Evolutionary conservation across 192 early-diverging fungal genomes (phyloP).

Genomic region (Umbelopsis vinacea): DNA sequence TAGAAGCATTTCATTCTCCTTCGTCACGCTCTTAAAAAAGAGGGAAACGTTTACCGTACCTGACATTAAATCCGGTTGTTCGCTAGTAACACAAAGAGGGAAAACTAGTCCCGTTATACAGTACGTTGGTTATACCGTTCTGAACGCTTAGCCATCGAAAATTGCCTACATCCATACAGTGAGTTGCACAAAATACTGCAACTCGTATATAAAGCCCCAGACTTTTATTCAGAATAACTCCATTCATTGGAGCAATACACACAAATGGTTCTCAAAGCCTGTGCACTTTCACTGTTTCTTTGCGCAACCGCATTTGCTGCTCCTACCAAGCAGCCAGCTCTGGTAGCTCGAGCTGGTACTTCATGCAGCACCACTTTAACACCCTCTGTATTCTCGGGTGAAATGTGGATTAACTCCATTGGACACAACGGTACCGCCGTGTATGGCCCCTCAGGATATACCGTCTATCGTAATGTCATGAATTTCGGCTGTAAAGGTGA

Average conservation of each 20-base stretch:
- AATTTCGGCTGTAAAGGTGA: slow-evolving; percentile 43
- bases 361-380: slow-evolving; percentile 1
- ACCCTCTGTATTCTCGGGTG: slow-evolving; percentile 8
- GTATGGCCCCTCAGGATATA: slow-evolving; percentile 20
- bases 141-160: background rate
- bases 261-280: slow-evolving; percentile 1
- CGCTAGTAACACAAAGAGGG: slow-evolving; percentile 13
- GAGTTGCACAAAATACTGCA: background rate
- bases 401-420: slow-evolving; percentile 8
- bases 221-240: too few species aligned
- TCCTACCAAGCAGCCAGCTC: background rate
- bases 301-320: slow-evolving; percentile 13
- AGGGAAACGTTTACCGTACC: slow-evolving; percentile 4
- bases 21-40: background rate
- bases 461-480: slow-evolving; percentile 38
- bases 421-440: slow-evolving; percentile 5
- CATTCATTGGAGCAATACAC: too few species aligned
- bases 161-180: background rate
- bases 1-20: background rate
- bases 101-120: slow-evolving; percentile 14
- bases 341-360: slow-evolving; percentile 1
- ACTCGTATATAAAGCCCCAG: background rate
- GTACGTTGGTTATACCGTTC: background rate
- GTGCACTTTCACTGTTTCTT: background rate
- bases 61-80: background rate